phyloP scores from a whole-genome alignment of 1,139 yeast species.

The Arxiozyma bovina region DNA sequence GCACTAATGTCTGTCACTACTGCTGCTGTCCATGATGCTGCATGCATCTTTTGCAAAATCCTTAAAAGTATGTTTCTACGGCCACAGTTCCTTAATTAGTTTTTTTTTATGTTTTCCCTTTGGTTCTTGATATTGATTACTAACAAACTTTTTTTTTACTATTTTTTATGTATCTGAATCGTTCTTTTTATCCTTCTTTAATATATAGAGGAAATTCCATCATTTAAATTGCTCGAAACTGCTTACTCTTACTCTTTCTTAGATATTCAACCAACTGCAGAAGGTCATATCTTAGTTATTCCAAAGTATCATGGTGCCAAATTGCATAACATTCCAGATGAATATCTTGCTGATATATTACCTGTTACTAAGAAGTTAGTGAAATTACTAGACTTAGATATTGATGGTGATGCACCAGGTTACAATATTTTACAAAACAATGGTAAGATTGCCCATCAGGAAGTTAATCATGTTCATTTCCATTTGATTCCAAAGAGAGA shows the following conservation, averaged over 20 bases:
- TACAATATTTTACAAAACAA: slow-evolving; percentile 88
- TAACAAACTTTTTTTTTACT: not conserved
- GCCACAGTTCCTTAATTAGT: not conserved
- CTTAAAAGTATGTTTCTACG: slow-evolving; percentile 49
- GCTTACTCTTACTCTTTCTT: slow-evolving; percentile 70
- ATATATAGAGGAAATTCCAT: slow-evolving; percentile 69
- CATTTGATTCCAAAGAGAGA: slow-evolving; percentile 85
- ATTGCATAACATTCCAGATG: slow-evolving; percentile 87
- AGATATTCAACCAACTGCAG: slow-evolving; percentile 85
- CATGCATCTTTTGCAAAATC: slow-evolving; percentile 87
- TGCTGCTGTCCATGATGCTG: slow-evolving; percentile 33
- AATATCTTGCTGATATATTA: slow-evolving; percentile 69
- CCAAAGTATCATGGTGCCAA: slow-evolving; percentile 92
- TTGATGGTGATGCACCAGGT: slow-evolving; percentile 52
- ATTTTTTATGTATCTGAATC: not conserved
- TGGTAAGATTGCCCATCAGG: slow-evolving; percentile 89
- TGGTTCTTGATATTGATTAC: not conserved
- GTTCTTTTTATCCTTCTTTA: not conserved
- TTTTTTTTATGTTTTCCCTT: not conserved
- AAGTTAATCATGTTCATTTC: slow-evolving; percentile 90
- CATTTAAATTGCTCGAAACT: slow-evolving; percentile 79
- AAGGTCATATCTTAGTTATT: slow-evolving; percentile 79
- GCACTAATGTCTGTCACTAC: slow-evolving; percentile 11
- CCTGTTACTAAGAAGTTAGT: slow-evolving; percentile 85
- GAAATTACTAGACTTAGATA: slow-evolving; percentile 51